These are phyloP conservation scores for Aethionema arabicum DNA, from an alignment of 345 rosid genomes.

Conservation along the genomic window DNA sequence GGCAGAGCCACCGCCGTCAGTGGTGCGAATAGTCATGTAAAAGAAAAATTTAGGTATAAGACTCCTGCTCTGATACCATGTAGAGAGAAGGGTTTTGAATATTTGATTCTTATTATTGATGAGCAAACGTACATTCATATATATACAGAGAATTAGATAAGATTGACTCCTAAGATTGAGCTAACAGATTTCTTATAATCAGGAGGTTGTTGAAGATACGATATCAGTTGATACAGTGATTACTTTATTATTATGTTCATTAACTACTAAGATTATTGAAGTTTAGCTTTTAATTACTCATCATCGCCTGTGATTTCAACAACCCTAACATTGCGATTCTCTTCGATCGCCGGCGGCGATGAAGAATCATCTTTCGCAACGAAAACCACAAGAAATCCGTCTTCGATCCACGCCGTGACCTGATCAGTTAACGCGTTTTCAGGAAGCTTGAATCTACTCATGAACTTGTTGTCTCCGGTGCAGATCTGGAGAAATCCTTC, in stretches of 20 bases:
- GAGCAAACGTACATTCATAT: no score
- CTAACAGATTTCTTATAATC: no score
- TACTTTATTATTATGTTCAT: background rate
- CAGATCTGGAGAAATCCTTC: conserved; percentile 40
- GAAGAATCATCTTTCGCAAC: conserved; percentile 32
- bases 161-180: no score
- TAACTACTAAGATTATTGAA: background rate
- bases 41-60: no score
- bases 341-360: conserved; percentile 14
- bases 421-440: conserved; percentile 30
- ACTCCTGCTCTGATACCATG: no score
- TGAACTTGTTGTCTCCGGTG: conserved; percentile 34
- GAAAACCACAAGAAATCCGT: conserved; percentile 33
- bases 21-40: no score
- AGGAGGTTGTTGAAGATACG: background rate
- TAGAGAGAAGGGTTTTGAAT: no score
- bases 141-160: no score
- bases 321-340: conserved; percentile 35
- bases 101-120: no score
- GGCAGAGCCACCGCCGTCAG: no score
- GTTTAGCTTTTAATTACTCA: background rate
- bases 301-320: conserved; percentile 38
- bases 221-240: background rate
- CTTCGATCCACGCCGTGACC: conserved; percentile 40
- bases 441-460: conserved; percentile 40